Base-by-base conservation (phyloP, 345 rosid genomes). In the Cardiospermum halicacabum region DNA sequence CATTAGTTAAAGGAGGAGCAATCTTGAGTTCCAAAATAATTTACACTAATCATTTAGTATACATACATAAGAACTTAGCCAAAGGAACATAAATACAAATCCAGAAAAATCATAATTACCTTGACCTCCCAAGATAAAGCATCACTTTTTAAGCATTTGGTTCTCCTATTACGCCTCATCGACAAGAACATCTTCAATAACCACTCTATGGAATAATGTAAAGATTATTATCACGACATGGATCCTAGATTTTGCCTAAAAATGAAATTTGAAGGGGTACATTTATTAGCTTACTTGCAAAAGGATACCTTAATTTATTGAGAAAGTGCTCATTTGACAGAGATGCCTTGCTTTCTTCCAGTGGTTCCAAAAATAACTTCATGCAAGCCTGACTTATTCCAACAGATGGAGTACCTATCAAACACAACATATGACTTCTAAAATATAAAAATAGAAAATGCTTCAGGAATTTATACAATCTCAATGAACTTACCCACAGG, bases 331-430 rank as follows among this genome's bases (percentile, higher is more conserved):
- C 92, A 88, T 84, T 83, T 93, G 45, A 89, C 79, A 59, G 97
- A 90, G 45, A 96, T 84, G 27, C 99, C 99, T 74, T 91, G 99
- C 78, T 91, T 91, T 75, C 96, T 85, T 47, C 99, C 97, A 0
- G 87, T 87, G 53, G 97, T 94, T 69, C 97, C 97, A 59, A 91
- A 95, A 74, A 88, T 64, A 25, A 88, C 99, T 79, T 93, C 97
- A 74, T 85, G 95, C 79, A 91, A 78, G 54, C 92, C 92, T 62
- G 78, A 82, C 59, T 76, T 87, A 70, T 91, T 91, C 99, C 99
- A 94, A 73, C 91, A 85, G 60, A 91, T 68, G 42, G 95, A 91
- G 72, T 88, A 94, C 74, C 97, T 94, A 68, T 21, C 43, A 73
- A 70, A 57, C 62, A 76, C 67, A 26, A 30, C 65, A 69, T 18